Evolutionary conservation across 2,329 filamentous ascomycete species (phyloP).

Genomic region (Chalaropsis ovoidea): DNA sequence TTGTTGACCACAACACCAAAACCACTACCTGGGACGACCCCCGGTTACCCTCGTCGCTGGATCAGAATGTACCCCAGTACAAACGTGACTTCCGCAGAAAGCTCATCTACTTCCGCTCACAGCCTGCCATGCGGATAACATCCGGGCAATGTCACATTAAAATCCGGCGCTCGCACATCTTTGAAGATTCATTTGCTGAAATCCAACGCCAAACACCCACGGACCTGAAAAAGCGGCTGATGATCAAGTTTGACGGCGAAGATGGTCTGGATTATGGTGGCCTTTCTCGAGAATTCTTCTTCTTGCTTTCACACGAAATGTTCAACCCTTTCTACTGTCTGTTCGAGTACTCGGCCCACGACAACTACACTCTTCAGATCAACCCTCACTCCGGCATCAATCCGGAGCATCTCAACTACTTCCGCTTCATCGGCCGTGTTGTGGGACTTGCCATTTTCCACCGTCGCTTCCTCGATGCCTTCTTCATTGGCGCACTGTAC

Average conservation of each 20-base stretch:
- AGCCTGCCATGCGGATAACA: constrained; percentile 88
- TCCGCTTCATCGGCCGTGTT: constrained; percentile 98
- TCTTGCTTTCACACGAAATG: constrained; percentile 98
- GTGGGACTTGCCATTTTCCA: constrained; percentile 98
- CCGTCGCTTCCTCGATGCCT: constrained; percentile 90
- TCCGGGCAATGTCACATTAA: constrained; percentile 98
- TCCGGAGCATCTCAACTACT: constrained; percentile 97
- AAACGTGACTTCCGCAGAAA: constrained; percentile 98
- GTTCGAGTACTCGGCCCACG: constrained; percentile 98
- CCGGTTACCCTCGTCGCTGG: constrained; percentile 82
- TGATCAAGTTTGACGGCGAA: constrained; percentile 99
- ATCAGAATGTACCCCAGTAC: constrained; percentile 98
- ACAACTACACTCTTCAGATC: constrained; percentile 99
- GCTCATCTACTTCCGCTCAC: constrained; percentile 97
- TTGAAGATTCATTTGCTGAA: constrained; percentile 97
- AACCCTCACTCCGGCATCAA: constrained; percentile 99
- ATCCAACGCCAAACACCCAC: constrained; percentile 93
- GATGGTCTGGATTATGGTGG: constrained; percentile 97
- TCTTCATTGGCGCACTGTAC: constrained; percentile 98
- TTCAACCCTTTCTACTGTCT: constrained; percentile 99
- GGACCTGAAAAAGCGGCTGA: constrained; percentile 93
- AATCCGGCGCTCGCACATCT: constrained; percentile 90
- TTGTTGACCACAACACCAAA: constrained; percentile 99
- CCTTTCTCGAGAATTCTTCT: constrained; percentile 97
- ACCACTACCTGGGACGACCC: constrained; percentile 99